These are phyloP conservation scores for Tephrocybe sp. DNA, from an alignment of 768 basidiomycete species.

Conservation along the genomic window DNA sequence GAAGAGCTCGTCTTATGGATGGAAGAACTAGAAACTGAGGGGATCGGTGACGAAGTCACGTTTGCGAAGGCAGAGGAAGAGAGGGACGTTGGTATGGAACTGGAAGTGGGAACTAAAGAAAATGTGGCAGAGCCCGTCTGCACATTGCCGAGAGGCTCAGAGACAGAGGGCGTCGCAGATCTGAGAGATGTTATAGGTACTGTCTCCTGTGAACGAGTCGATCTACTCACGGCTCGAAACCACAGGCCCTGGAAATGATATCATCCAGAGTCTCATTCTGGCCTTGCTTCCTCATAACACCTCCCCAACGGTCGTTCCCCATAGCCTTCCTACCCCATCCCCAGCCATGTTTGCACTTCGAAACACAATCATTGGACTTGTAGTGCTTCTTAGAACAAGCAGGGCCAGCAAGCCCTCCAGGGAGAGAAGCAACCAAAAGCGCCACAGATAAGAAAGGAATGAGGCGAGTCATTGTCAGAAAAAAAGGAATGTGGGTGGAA, in stretches of 20 bases:
- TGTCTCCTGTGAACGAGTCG: too few species aligned
- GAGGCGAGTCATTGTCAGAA: slow-evolving; percentile 36
- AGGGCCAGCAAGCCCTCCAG: slow-evolving; percentile 43
- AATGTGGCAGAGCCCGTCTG: slow-evolving; percentile 10
- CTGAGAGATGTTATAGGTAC: neutral
- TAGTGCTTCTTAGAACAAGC: slow-evolving; percentile 41
- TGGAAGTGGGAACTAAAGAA: neutral
- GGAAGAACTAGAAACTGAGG: neutral
- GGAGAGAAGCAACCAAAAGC: slow-evolving; percentile 33
- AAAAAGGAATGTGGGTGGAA: slow-evolving; percentile 25
- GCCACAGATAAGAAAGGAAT: slow-evolving; percentile 31
- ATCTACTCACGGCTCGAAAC: slow-evolving; percentile 15
- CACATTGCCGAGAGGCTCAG: slow-evolving; percentile 15
- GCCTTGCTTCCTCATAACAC: slow-evolving; percentile 40
- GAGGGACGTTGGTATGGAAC: neutral
- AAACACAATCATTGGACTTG: slow-evolving; percentile 34
- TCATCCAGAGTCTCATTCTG: slow-evolving; percentile 32
- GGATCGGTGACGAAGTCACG: neutral
- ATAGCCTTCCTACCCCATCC: slow-evolving; percentile 49
- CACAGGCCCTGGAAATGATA: slow-evolving; percentile 45
- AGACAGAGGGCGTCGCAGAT: slow-evolving; percentile 18
- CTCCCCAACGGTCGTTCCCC: slow-evolving; percentile 59
- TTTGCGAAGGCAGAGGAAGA: slow-evolving; percentile 4
- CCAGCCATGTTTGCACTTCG: slow-evolving; percentile 41
- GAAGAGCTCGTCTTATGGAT: neutral